A percentile compares a stretch with the other conserved stretches of the same genome.
These are phyloP conservation scores for Daldinia loculata DNA, from an alignment of 495 filamentous ascomycete genomes.

Conservation along the genomic window DNA sequence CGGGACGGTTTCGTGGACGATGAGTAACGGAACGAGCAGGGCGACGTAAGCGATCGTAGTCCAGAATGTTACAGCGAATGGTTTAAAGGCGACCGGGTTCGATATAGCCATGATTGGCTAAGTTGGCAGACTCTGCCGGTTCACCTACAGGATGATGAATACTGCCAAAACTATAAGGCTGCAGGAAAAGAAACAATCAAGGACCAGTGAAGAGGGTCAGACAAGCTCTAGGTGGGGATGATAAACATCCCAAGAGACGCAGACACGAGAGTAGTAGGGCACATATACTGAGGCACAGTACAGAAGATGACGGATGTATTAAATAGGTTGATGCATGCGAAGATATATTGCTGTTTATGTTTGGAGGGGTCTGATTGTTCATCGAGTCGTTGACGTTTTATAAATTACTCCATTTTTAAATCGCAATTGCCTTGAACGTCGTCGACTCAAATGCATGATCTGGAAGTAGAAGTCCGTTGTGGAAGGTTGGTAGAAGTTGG, in stretches of 20 bases:
- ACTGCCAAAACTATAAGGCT: slow-evolving; percentile 28
- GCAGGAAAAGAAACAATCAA: slow-evolving; percentile 25
- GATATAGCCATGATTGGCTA: slow-evolving; percentile 46
- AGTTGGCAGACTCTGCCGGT: slow-evolving; percentile 20
- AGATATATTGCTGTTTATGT: slow-evolving; percentile 22
- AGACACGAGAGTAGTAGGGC: slow-evolving; percentile 11
- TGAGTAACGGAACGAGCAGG: slow-evolving; percentile 72
- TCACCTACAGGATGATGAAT: slow-evolving; percentile 28
- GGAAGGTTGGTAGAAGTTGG: not conserved
- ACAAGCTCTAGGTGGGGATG: slow-evolving; percentile 34
- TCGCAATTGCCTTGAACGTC: not conserved
- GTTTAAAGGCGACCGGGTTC: slow-evolving; percentile 62
- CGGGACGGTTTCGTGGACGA: slow-evolving; percentile 79
- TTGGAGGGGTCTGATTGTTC: not conserved
- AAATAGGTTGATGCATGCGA: not conserved
- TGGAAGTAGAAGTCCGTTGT: not conserved
- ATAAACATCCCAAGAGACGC: slow-evolving; percentile 30
- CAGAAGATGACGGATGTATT: slow-evolving; percentile 1
- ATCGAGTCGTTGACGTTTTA: not conserved
- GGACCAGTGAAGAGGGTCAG: slow-evolving; percentile 22
- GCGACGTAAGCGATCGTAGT: slow-evolving; percentile 74
- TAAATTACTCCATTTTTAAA: not conserved
- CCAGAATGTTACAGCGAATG: slow-evolving; percentile 76
- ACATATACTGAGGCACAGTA: slow-evolving; percentile 6
- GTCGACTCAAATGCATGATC: not conserved